These are phyloP conservation scores for Fusarium humuli DNA, from an alignment of 2,329 filamentous ascomycete species.

Conservation along the genomic window DNA sequence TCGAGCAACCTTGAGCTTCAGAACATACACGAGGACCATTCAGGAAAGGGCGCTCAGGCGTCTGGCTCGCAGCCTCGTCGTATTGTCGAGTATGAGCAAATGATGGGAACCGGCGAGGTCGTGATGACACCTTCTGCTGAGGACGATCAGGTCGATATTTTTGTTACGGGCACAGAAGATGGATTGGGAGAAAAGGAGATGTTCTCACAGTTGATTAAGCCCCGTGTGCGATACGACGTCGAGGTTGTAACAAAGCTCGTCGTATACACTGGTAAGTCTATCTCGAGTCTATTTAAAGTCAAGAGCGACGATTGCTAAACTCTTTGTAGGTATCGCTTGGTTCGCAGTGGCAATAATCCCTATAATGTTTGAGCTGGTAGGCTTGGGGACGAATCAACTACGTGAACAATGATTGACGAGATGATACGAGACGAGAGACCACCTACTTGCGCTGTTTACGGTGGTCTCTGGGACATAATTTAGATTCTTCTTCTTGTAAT, in stretches of 20 bases:
- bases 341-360: slow-evolving; percentile 82
- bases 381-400: slow-evolving; percentile 59
- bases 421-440: slow-evolving; percentile 20
- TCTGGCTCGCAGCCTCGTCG: slow-evolving; percentile 60
- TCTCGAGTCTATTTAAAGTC: too few species aligned
- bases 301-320: slow-evolving; percentile 8
- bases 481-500: slow-evolving; percentile 37
- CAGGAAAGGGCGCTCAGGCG: slow-evolving; percentile 54
- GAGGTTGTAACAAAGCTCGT: slow-evolving; percentile 97
- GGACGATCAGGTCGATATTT: slow-evolving; percentile 51
- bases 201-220: slow-evolving; percentile 85
- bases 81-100: slow-evolving; percentile 75
- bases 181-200: slow-evolving; percentile 79
- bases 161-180: slow-evolving; percentile 54
- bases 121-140: slow-evolving; percentile 50
- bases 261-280: slow-evolving; percentile 94
- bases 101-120: slow-evolving; percentile 76
- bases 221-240: slow-evolving; percentile 95
- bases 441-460: slow-evolving; percentile 10
- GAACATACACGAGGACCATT: slow-evolving; percentile 53
- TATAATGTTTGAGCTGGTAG: slow-evolving; percentile 74
- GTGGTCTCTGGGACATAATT: slow-evolving; percentile 23
- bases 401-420: slow-evolving; percentile 38
- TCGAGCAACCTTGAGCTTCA: slow-evolving; percentile 57
- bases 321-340: slow-evolving; percentile 78